Conservation (phyloP, 2,329 filamentous ascomycete genomes). For the Pseudogymnoascus destructans region DNA sequence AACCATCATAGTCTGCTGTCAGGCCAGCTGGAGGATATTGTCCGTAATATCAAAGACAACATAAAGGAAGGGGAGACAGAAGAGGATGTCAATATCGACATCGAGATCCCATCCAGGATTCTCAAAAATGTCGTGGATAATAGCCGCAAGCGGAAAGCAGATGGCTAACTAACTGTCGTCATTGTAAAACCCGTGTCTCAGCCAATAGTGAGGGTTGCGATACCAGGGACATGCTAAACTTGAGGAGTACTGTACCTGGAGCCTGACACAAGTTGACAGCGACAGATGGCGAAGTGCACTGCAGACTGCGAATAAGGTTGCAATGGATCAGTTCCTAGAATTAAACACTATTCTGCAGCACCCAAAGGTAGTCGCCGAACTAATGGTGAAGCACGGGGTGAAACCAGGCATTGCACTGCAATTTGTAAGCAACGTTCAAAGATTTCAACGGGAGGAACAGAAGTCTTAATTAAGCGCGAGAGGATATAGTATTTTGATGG, state of each 20-base stretch:
- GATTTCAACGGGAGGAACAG: background rate
- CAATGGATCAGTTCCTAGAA: constrained; percentile 12
- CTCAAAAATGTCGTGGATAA: constrained; percentile 18
- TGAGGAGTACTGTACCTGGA: constrained; percentile 10
- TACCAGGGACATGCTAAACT: constrained; percentile 11
- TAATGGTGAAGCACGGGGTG: constrained; percentile 15
- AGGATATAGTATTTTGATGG: background rate
- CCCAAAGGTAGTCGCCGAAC: constrained; percentile 12
- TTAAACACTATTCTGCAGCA: constrained; percentile 15
- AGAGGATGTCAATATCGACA: constrained; percentile 16
- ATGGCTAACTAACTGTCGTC: constrained; percentile 13
- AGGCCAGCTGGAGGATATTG: constrained; percentile 16
- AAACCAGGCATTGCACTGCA: constrained; percentile 13
- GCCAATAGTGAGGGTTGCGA: constrained; percentile 7
- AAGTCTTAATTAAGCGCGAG: background rate
- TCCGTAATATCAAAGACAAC: constrained; percentile 16
- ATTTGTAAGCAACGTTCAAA: background rate
- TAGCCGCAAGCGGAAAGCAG: constrained; percentile 18
- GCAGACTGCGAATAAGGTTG: no score
- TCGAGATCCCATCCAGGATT: constrained; percentile 18
- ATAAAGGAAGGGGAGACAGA: constrained; percentile 19
- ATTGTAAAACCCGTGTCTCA: constrained; percentile 14
- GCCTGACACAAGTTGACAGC: no score
- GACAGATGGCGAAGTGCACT: no score
- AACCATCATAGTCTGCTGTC: constrained; percentile 14